Conservation (phyloP, 2,329 filamentous ascomycete genomes). For the Ophiostoma ulmi region DNA sequence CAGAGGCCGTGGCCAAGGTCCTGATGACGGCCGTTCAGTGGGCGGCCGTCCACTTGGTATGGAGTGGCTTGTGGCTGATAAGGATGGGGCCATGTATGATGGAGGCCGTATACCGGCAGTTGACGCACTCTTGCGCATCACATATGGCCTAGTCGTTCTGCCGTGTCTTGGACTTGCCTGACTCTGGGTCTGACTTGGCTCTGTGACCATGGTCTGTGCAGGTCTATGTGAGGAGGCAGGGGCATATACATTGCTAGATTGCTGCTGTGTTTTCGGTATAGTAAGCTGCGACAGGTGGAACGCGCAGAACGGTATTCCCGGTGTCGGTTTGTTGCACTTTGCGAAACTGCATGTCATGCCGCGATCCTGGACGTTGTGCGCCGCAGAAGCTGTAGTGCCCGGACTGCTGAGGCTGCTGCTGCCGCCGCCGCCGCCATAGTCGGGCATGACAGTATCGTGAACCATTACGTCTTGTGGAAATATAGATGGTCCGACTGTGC, state of each 20-base stretch:
- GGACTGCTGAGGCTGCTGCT: neutral
- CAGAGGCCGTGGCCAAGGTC: too few species aligned
- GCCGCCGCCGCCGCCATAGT: neutral
- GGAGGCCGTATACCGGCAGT: neutral
- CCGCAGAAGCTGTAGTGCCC: neutral
- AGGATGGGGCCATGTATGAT: neutral
- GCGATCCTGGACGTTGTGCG: neutral
- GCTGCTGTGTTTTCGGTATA: neutral
- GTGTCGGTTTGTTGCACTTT: neutral
- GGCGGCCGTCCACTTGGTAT: neutral
- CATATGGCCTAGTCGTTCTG: neutral
- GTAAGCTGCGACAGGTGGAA: neutral
- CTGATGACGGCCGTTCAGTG: neutral
- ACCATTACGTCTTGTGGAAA: slow-evolving; percentile 11
- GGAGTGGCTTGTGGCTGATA: neutral
- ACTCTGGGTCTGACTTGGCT: neutral
- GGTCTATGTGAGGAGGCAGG: neutral
- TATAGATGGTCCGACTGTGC: slow-evolving; percentile 12
- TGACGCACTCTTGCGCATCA: slow-evolving; percentile 19
- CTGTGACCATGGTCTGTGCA: neutral
- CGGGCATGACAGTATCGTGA: slow-evolving; percentile 3
- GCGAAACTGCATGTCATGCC: neutral
- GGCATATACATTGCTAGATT: neutral
- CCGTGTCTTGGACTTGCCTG: neutral
- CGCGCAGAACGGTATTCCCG: neutral